Conservation (phyloP, 176 grass and related monocot genomes). For the Aegilops speltoides region DNA sequence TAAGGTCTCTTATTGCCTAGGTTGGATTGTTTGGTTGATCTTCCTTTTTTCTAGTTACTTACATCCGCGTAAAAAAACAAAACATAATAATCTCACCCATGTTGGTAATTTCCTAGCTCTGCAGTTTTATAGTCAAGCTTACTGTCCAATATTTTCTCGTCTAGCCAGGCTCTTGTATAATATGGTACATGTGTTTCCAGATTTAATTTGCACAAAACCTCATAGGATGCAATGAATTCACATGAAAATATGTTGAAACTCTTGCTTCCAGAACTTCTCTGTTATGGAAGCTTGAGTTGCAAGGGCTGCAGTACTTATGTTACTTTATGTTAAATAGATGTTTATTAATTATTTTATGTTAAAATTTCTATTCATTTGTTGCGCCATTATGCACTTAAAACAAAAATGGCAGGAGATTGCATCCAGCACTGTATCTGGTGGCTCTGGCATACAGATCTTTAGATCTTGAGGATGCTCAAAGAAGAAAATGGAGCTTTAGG, state of each 20-base stretch:
- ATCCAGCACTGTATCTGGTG: conserved; percentile 88
- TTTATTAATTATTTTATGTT: background rate
- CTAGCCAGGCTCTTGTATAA: background rate
- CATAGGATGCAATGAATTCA: background rate
- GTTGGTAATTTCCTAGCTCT: background rate
- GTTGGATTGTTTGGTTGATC: conserved; percentile 9
- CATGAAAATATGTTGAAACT: background rate
- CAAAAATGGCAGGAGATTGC: conserved; percentile 76
- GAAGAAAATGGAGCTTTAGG: conserved; percentile 54
- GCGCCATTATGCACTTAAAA: conserved; percentile 13
- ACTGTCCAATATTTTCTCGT: background rate
- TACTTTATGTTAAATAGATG: background rate
- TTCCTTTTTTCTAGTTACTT: background rate
- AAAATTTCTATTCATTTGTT: background rate
- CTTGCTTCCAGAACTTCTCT: background rate
- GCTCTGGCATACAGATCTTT: conserved; percentile 91
- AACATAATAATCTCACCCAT: background rate
- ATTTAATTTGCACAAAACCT: background rate
- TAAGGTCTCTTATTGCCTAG: background rate
- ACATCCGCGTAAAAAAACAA: background rate
- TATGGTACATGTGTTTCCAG: background rate
- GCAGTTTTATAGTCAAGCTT: background rate
- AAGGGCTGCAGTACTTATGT: background rate
- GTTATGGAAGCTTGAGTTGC: background rate
- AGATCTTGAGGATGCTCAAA: conserved; percentile 78